These are phyloP conservation scores for Penicillium ochrochloron DNA, from an alignment of 495 filamentous ascomycete species.

Conservation along the genomic window DNA sequence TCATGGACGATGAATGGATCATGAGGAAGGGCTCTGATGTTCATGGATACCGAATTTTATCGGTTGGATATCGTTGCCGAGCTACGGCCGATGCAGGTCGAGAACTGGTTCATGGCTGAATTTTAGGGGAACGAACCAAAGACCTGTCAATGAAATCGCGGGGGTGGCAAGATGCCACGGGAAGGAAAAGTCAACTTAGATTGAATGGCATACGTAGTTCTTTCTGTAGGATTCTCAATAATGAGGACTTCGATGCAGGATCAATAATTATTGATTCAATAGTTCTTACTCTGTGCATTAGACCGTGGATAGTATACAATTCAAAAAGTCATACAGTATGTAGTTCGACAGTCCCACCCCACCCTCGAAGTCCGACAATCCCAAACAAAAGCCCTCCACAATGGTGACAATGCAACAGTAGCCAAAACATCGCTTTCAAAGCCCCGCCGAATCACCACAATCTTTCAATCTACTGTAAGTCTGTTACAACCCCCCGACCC, in stretches of 20 bases:
- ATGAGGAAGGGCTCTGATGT: not conserved
- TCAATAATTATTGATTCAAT: not conserved
- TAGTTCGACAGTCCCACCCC: no score
- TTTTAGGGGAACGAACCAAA: not conserved
- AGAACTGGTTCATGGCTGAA: constrained; percentile 5
- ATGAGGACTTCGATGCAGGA: not conserved
- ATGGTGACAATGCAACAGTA: not conserved
- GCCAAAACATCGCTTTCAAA: not conserved
- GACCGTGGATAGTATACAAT: no score
- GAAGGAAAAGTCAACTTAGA: not conserved
- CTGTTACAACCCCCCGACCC: not conserved
- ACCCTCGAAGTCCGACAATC: not conserved
- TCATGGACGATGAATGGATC: not conserved
- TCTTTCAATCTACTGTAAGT: not conserved
- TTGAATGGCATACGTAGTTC: not conserved
- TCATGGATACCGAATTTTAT: not conserved
- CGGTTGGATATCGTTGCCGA: not conserved
- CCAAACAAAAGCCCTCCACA: not conserved
- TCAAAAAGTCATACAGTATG: no score
- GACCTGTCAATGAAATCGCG: not conserved
- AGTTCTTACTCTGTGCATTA: not conserved
- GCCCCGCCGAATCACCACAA: not conserved
- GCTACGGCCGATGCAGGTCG: not conserved
- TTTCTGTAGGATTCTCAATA: not conserved
- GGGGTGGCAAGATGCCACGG: not conserved